These are phyloP conservation scores for Yamadazyma friedrichii DNA, from an alignment of 1,139 yeast species.

Conservation along the genomic window DNA sequence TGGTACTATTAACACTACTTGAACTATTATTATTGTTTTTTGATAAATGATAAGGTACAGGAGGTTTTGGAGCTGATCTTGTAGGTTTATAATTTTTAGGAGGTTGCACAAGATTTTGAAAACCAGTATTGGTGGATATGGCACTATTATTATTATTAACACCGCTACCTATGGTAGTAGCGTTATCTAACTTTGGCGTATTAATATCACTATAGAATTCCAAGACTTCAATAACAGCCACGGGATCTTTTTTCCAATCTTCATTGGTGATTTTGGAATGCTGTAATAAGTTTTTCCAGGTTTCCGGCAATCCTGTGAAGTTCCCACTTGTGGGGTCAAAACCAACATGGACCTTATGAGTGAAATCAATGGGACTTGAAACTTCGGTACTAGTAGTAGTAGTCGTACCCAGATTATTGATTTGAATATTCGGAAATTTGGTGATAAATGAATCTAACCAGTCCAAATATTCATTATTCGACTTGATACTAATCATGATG, in stretches of 20 bases:
- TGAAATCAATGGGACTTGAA: constrained; percentile 76
- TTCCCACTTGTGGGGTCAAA: constrained; percentile 71
- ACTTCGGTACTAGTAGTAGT: constrained; percentile 36
- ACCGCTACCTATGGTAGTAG: constrained; percentile 15
- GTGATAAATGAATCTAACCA: constrained; percentile 92
- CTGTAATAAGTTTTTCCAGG: constrained; percentile 72
- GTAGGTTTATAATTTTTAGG: constrained; percentile 29
- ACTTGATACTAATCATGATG: constrained; percentile 71
- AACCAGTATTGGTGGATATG: constrained; percentile 4
- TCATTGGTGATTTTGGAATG: constrained; percentile 80
- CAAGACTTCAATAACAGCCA: constrained; percentile 86
- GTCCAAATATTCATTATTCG: constrained; percentile 76
- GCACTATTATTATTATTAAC: constrained; percentile 1
- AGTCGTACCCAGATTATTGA: constrained; percentile 12
- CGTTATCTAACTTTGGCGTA: constrained; percentile 20
- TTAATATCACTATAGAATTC: constrained; percentile 69
- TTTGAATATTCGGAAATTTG: constrained; percentile 68
- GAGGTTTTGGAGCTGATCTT: constrained; percentile 47
- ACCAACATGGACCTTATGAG: constrained; percentile 64
- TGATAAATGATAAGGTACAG: constrained; percentile 40
- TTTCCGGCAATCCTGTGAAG: constrained; percentile 75
- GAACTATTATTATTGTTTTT: constrained; percentile 15
- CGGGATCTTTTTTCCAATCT: constrained; percentile 82
- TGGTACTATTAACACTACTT: constrained; percentile 1
- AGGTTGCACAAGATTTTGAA: constrained; percentile 17